A percentile compares a stretch with the other conserved stretches of the same genome.
Evolutionary conservation across 2,329 filamentous ascomycete genomes (phyloP).

Genomic region (Verticillium nonalfalfae): DNA sequence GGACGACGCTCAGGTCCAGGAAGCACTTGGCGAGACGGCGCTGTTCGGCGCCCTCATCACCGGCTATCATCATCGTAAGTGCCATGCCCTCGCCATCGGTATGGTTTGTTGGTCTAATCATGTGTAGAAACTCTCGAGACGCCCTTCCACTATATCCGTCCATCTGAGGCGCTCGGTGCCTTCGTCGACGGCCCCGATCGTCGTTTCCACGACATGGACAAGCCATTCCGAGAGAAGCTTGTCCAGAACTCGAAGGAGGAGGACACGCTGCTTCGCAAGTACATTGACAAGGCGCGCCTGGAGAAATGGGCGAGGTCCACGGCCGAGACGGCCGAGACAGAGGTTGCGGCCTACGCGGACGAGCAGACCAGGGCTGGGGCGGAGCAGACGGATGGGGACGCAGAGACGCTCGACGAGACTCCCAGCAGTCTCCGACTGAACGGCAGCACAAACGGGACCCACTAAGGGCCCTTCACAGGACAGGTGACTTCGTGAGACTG

Average conservation of each 20-base stretch:
- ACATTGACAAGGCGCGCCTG: constrained; percentile 62
- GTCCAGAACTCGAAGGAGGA: constrained; percentile 67
- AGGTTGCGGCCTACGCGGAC: constrained; percentile 25
- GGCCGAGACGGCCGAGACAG: constrained; percentile 27
- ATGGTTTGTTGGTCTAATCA: background rate
- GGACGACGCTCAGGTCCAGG: constrained; percentile 61
- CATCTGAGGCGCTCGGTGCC: constrained; percentile 51
- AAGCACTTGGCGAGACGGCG: constrained; percentile 57
- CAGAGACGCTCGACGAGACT: background rate
- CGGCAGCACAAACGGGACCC: constrained; percentile 8
- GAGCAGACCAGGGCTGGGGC: constrained; percentile 12
- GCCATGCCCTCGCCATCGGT: background rate
- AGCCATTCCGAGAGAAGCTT: constrained; percentile 60
- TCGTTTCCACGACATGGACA: constrained; percentile 52
- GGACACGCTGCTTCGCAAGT: constrained; percentile 57
- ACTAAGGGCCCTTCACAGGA: background rate
- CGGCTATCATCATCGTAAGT: constrained; percentile 60
- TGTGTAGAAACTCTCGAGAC: constrained; percentile 31
- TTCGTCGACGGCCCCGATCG: constrained; percentile 56
- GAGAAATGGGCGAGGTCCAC: constrained; percentile 55
- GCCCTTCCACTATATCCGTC: constrained; percentile 38
- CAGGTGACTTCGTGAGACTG: no score
- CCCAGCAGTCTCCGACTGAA: constrained; percentile 5
- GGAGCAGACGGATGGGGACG: background rate
- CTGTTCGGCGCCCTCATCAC: constrained; percentile 61